A percentile compares a stretch with the other conserved stretches of the same genome.
Conservation (phyloP, 768 basidiomycete species). For the Sutorius australiensis region DNA sequence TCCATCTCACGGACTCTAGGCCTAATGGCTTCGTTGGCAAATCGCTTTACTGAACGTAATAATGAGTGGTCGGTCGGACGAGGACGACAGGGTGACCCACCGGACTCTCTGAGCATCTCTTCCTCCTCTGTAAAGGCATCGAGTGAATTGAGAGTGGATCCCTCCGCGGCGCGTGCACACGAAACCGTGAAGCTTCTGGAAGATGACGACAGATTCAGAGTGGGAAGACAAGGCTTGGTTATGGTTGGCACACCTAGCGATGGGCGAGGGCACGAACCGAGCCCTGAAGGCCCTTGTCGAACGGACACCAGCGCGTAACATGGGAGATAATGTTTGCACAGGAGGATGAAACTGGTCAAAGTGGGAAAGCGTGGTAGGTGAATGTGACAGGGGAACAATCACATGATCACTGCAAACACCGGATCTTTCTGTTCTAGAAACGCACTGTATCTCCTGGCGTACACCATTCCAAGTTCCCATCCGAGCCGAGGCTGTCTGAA, state of each 20-base stretch:
- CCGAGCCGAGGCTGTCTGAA: too few species aligned
- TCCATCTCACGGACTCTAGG: conserved; percentile 98
- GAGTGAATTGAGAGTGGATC: conserved; percentile 51
- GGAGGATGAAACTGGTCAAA: neutral
- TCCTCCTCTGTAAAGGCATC: conserved; percentile 92
- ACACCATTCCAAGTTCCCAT: too few species aligned
- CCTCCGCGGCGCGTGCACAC: conserved; percentile 24
- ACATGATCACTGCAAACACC: conserved; percentile 13
- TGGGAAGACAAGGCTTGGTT: neutral
- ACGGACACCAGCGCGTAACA: conserved; percentile 25
- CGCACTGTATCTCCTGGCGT: too few species aligned
- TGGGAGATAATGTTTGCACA: conserved; percentile 1
- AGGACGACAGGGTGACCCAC: conserved; percentile 40
- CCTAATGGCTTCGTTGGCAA: conserved; percentile 82
- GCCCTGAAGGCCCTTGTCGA: conserved; percentile 10
- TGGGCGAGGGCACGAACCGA: neutral
- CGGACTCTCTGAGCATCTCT: conserved; percentile 86
- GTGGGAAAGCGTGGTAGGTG: neutral
- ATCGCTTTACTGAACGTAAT: conserved; percentile 68
- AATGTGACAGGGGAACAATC: conserved; percentile 15
- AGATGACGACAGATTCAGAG: neutral
- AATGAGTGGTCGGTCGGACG: conserved; percentile 1
- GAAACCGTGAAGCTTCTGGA: conserved; percentile 28
- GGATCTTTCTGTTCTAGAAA: too few species aligned
- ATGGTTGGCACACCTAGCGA: conserved; percentile 16